Evolutionary conservation across 345 rosid genomes (phyloP), one percentile per base, ranked within the genome.

Genomic region (Dimocarpus longan): DNA sequence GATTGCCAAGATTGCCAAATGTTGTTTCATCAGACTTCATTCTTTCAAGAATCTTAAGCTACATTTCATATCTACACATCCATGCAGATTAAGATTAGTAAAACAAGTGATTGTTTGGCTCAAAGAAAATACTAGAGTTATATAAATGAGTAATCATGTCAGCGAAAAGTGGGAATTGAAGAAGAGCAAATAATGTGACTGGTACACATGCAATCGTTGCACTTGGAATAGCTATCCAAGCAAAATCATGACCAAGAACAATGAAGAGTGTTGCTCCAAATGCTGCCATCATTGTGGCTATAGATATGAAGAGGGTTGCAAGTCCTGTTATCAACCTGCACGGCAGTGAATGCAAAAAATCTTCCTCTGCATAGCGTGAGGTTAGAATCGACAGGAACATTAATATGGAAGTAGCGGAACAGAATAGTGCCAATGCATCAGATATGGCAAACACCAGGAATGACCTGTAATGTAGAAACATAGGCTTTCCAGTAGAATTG

Each of bases 301-400:
- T 78, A 13, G 89, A 81, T 6, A 87, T 39, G 72, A 84, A 84
- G 32, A 87, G 81, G 0, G 87, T 72, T 7, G 76, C 24, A 16
- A 78, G 83, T 10, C 82, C 90, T 0, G 78, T 32, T 28, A 85
- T 84, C 76, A 87, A 82, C 71, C 80, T 85, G 43, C 18, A 60
- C 0, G 90, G 91, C 44, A 89, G 76, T 0, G 86, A 84, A 1
- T 73, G 13, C 2, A 81, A 78, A 69, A 89, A 89, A 74, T 87
- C 89, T 12, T 78, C 76, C 44, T 82, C 83, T 0, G 88, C 75
- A 2, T 87, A 89, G 50, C 90, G 85, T 0, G 92, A 74, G 1
- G 92, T 87, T 22, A 89, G 68, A 24, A 89, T 73, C 75, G 83
- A 80, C 0, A 84, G 37, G 84, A 89, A 89, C 69, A 85, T 79